Base-by-base conservation (phyloP, 768 basidiomycete genomes). In the Hortiboletus flavorubellus region DNA sequence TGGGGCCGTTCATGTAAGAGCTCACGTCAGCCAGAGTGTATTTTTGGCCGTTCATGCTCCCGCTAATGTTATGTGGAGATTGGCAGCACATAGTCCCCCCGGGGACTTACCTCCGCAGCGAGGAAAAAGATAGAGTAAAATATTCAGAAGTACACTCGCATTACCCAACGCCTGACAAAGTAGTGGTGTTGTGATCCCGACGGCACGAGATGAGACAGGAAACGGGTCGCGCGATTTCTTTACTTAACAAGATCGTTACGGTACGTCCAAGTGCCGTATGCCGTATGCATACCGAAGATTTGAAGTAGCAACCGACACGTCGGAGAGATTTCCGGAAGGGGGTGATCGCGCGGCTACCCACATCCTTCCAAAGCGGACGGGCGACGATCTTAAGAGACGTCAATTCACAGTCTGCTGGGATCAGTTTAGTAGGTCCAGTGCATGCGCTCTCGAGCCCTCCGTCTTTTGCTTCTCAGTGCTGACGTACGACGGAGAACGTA, bases 311-410 rank as follows among this genome's bases (percentile, higher is more conserved):
- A 9, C 39, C 46, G 51, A 55, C 38, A 29, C 31, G 37, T 15
- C 26, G 33, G 40, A 21, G 35, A 53, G 11, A n/a, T 26, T 51
- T 54, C 63, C 46, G 37, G 42, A 59, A 46, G 23, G 37, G 42
- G 30, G 51, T 54, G 52, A 65, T 61, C 65, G 52, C 49, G 55
- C 50, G 63, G 55, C 44, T 50, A 56, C 43, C 65, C 63, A 59
- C 60, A 57, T 62, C 66, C 46, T 62, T 62, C 62, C 60, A 62
- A 59, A 62, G 49, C 14, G 34, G 47, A 45, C 45, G 21, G 40
- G 49, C 14, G 62, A 55, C 29, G 58, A 59, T 59, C 59, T 38
- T 33, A 18, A 57, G 43, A 47, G 46, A 66, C 59, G 59, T 54
- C 46, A 52, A 51, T 41, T 5, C 16, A 43, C 38, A 3, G 51